These are phyloP conservation scores for Nepenthes alata DNA, from an alignment of 179 eudicot genomes.

Conservation along the genomic window DNA sequence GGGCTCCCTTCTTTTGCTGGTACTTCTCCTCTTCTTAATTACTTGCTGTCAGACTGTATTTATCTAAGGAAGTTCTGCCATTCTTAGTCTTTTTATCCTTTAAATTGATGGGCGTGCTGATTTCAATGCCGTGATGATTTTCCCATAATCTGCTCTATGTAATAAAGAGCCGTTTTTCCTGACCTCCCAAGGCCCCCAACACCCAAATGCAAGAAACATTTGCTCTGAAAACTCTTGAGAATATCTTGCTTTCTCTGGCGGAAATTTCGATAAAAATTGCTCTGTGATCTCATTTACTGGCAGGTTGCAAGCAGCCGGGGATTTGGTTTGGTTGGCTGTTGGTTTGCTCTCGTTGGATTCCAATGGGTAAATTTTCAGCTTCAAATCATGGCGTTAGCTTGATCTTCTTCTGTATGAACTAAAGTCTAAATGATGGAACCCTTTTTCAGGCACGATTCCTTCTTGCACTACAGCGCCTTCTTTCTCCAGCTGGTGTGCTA, in stretches of 20 bases:
- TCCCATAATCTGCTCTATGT: too few species aligned
- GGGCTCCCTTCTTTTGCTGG: conserved; percentile 61
- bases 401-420: neutral
- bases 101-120: too few species aligned
- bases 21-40: conserved; percentile 8
- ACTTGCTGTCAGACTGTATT: too few species aligned
- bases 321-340: conserved; percentile 64
- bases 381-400: neutral
- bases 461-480: conserved; percentile 47
- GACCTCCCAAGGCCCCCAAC: too few species aligned
- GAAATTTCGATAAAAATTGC: neutral
- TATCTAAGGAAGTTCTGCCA: too few species aligned
- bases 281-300: neutral
- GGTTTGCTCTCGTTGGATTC: conserved; percentile 80
- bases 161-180: too few species aligned
- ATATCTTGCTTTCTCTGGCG: neutral
- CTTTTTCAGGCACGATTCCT: conserved; percentile 51
- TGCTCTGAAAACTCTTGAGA: neutral
- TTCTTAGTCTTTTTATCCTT: too few species aligned
- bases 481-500: conserved; percentile 58
- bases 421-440: neutral
- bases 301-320: conserved; percentile 60
- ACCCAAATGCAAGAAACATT: too few species aligned
- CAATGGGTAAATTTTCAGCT: conserved; percentile 56
- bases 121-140: too few species aligned